A percentile compares a stretch with the other conserved stretches of the same genome.
These are phyloP conservation scores for Edaphochlamys debaryana DNA, from an alignment of 139 green algal genomes.

Conservation along the genomic window DNA sequence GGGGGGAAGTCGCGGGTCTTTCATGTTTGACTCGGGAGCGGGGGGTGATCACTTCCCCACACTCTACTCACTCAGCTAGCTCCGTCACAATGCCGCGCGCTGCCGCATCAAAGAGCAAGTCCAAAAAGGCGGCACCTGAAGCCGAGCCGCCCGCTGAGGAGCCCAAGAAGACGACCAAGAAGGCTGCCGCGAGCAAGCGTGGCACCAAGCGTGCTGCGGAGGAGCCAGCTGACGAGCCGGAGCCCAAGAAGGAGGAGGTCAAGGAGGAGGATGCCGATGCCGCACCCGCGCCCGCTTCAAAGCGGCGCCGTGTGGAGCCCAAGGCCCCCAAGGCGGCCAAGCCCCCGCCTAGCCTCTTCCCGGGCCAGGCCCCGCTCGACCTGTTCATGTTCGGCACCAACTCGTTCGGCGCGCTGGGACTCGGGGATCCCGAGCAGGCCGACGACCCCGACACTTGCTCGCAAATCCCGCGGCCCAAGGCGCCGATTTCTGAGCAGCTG, in stretches of 20 bases:
- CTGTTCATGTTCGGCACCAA: constrained; percentile 60
- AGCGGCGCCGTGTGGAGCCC: constrained; percentile 16
- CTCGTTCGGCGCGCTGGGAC: constrained; percentile 62
- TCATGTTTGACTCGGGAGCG: too few species aligned
- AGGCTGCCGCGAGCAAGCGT: constrained; percentile 1
- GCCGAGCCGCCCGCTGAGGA: background rate
- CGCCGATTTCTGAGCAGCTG: background rate
- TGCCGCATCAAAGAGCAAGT: background rate
- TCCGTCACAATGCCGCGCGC: background rate
- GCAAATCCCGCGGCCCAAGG: constrained; percentile 35
- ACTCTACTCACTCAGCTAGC: too few species aligned
- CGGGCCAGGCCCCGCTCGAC: constrained; percentile 37
- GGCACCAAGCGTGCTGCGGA: constrained; percentile 14
- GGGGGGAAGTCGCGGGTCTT: too few species aligned
- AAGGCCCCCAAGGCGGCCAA: background rate
- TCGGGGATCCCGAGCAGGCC: constrained; percentile 49
- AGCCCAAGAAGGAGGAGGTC: background rate
- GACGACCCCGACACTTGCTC: constrained; percentile 24
- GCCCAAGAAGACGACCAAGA: background rate
- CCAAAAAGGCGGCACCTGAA: constrained; percentile 17
- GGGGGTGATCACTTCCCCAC: too few species aligned
- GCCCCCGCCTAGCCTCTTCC: constrained; percentile 8
- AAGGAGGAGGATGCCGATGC: background rate
- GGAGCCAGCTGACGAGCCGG: constrained; percentile 7
- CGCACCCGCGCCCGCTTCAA: background rate